Evolutionary conservation across 1,284 basidiomycete species (phyloP), one percentile per base, ranked within the genome.

Genomic region (Exobasidium cylindrosporum): DNA sequence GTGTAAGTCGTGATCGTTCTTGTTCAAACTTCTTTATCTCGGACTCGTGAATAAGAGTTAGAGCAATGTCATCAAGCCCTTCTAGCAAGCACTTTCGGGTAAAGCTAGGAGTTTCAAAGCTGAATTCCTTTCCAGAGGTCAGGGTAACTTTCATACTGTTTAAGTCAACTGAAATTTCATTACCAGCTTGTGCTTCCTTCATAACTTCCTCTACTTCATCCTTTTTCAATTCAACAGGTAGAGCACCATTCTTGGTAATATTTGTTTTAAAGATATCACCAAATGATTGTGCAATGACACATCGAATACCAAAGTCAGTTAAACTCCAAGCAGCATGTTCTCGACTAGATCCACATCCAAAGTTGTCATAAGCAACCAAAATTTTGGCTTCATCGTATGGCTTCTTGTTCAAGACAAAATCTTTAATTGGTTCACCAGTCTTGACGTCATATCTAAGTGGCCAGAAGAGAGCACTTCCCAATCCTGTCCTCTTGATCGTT

Each of bases 281-380:
- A 52, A 77, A 71, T 40, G 62, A 66, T 45, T 69, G 64, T 32
- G 73, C 77, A 35, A 79, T 76, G 32, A 79, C 73, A 6, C 67
- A 68, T 3, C 70, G 69, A 46, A 79, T 74, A 26, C 77, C 77
- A 63, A 77, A 79, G 64, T 79, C 77, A 45, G 72, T 68, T 61
- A 79, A 63, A 43, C 69, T 64, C 77, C 77, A 79, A 1, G 77
- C 70, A 13, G 77, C 77, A 58, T 79, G 77, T 47, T 79, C 77
- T 13, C 77, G 67, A 50, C 63, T 67, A 1, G 71, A 74, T 28
- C 77, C 77, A 62, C 77, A 79, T 26, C 77, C 77, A 59, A 74
- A 79, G 70, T 79, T 79, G 53, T 68, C 63, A 3, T 74, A 67
- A 1, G 74, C 67, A 24, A 77, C 74, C 30, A 79, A 63, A 45